A percentile compares a stretch with the other conserved stretches of the same genome.
Conservation (phyloP, 2,329 filamentous ascomycete genomes). For the Amauroascus verrucosus region DNA sequence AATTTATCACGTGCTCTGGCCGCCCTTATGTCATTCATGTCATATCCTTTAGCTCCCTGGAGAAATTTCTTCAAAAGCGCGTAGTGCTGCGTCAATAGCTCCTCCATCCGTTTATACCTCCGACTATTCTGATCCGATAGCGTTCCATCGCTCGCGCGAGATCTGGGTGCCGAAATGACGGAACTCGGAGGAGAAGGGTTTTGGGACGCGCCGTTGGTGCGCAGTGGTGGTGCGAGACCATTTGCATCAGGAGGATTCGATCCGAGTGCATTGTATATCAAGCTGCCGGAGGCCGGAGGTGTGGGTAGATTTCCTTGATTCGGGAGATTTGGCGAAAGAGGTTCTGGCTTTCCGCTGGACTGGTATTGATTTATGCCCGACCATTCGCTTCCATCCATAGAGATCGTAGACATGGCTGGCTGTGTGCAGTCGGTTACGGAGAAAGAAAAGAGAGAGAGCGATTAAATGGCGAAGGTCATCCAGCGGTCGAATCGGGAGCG, state of each 20-base stretch:
- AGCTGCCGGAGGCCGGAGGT: slow-evolving; percentile 54
- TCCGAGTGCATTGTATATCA: slow-evolving; percentile 27
- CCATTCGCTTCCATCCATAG: slow-evolving; percentile 73
- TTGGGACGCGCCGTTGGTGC: slow-evolving; percentile 42
- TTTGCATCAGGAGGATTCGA: slow-evolving; percentile 15
- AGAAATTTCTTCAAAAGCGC: slow-evolving; percentile 66
- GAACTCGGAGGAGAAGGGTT: slow-evolving; percentile 81
- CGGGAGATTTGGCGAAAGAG: slow-evolving; percentile 42
- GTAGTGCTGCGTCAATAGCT: slow-evolving; percentile 71
- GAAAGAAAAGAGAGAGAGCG: slow-evolving; percentile 21
- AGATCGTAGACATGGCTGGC: slow-evolving; percentile 67
- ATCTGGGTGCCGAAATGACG: slow-evolving; percentile 49
- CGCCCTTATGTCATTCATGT: slow-evolving; percentile 60
- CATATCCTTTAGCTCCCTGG: slow-evolving; percentile 59
- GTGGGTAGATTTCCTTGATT: slow-evolving; percentile 47
- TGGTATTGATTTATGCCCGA: slow-evolving; percentile 60
- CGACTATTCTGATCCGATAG: slow-evolving; percentile 55
- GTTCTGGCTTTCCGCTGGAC: slow-evolving; percentile 36
- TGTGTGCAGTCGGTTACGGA: slow-evolving; percentile 46
- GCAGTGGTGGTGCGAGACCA: slow-evolving; percentile 38
- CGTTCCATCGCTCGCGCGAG: slow-evolving; percentile 64
- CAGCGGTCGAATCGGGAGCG: not conserved
- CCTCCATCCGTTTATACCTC: slow-evolving; percentile 51
- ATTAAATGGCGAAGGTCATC: not conserved
- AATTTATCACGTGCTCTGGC: slow-evolving; percentile 94